Conservation (phyloP, 2,329 filamentous ascomycete species). For the Thelonectria rubi region DNA sequence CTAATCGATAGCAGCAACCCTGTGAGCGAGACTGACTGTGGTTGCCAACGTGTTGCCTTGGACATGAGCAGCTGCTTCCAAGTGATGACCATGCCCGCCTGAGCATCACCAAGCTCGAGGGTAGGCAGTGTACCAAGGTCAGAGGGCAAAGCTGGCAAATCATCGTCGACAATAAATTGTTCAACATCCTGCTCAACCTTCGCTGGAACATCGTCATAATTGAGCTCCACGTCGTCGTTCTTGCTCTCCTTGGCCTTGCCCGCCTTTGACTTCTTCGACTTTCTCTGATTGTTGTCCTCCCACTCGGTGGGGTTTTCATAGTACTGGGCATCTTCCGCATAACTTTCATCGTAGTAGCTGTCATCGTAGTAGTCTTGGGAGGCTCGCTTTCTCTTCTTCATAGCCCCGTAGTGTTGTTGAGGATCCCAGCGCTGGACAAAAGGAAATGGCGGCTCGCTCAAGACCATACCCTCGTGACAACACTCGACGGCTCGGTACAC, state of each 20-base stretch:
- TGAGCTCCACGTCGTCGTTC: conserved; percentile 48
- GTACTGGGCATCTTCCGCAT: conserved; percentile 37
- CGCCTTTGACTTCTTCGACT: conserved; percentile 51
- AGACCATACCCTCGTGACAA: conserved; percentile 70
- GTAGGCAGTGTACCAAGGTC: conserved; percentile 63
- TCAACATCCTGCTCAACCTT: conserved; percentile 49
- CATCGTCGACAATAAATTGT: conserved; percentile 61
- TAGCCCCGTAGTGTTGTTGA: conserved; percentile 64
- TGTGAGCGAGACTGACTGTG: conserved; percentile 70
- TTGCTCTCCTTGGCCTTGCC: conserved; percentile 43
- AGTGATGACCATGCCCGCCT: conserved; percentile 70
- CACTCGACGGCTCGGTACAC: conserved; percentile 85
- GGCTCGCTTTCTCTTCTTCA: conserved; percentile 61
- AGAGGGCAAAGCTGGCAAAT: conserved; percentile 69
- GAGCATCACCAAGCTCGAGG: conserved; percentile 59
- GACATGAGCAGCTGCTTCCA: conserved; percentile 74
- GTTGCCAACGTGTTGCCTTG: conserved; percentile 71
- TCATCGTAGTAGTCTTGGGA: conserved; percentile 47
- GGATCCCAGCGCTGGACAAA: conserved; percentile 91
- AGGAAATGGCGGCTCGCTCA: conserved; percentile 85
- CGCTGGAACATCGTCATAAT: conserved; percentile 50
- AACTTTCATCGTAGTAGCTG: conserved; percentile 31
- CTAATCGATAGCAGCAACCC: conserved; percentile 69
- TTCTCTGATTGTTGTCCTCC: conserved; percentile 49
- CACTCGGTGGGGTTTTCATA: conserved; percentile 46